phyloP scores from a whole-genome alignment of 2,329 filamentous ascomycete genomes.

The Nemania serpens region DNA sequence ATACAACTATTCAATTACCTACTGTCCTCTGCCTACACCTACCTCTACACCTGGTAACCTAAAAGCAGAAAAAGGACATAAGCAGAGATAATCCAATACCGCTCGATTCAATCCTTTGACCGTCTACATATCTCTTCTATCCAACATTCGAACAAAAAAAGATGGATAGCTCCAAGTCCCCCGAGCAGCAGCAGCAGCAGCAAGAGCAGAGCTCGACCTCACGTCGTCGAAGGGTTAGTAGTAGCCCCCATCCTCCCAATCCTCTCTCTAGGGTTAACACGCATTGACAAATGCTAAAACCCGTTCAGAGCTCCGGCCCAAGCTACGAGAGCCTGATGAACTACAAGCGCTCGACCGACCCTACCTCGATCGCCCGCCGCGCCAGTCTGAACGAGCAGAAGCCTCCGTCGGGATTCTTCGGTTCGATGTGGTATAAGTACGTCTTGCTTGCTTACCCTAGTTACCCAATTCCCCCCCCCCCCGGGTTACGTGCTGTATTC shows the following conservation, averaged over 20 bases:
- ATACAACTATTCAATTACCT: neutral
- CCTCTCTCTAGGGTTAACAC: neutral
- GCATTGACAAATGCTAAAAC: no score
- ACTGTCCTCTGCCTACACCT: no score
- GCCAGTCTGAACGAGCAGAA: slow-evolving; percentile 61
- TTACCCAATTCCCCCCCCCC: no score
- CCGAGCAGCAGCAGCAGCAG: slow-evolving; percentile 16
- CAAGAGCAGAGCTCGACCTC: slow-evolving; percentile 18
- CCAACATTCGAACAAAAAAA: slow-evolving; percentile 7
- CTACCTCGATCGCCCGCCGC: slow-evolving; percentile 51
- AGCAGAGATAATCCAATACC: neutral
- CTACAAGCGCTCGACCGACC: slow-evolving; percentile 54
- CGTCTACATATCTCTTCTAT: neutral
- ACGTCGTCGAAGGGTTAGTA: slow-evolving; percentile 36
- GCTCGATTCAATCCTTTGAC: neutral
- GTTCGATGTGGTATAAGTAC: slow-evolving; percentile 62
- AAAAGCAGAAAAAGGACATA: neutral
- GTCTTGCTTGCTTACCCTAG: slow-evolving; percentile 29
- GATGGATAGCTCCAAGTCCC: slow-evolving; percentile 34
- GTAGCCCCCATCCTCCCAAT: neutral
- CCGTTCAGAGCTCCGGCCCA: slow-evolving; percentile 54
- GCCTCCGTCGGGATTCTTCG: slow-evolving; percentile 54
- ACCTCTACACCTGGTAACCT: neutral
- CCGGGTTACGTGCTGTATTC: no score
- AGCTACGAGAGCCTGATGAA: slow-evolving; percentile 58